Percentiles rank a stretch among this genome's conserved stretches.
Conservation (phyloP, 129 eudicot species). For the Saussurea involucrata region DNA sequence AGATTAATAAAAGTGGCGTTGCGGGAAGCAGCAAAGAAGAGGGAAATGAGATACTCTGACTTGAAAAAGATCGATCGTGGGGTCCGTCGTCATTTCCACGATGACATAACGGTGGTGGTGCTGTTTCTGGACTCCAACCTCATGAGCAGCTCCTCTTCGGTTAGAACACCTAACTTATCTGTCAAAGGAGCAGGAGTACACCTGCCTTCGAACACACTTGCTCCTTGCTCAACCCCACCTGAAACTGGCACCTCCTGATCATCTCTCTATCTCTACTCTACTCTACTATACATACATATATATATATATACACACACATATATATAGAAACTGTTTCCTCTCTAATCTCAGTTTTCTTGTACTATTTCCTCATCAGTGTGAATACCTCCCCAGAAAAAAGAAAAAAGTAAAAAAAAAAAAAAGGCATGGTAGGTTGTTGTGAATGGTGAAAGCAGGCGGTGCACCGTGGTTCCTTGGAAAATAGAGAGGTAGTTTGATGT, state of each 20-base stretch:
- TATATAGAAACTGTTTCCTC: slow-evolving; percentile 17
- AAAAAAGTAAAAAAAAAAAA: slow-evolving; percentile 13
- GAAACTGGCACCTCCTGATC: slow-evolving; percentile 29
- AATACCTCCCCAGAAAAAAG: slow-evolving; percentile 19
- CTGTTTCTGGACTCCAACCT: slow-evolving; percentile 77
- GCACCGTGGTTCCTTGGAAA: slow-evolving; percentile 30
- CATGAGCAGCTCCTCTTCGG: slow-evolving; percentile 43
- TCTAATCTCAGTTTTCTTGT: slow-evolving; percentile 18
- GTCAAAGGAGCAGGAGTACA: slow-evolving; percentile 72
- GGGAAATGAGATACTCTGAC: slow-evolving; percentile 95
- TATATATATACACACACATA: neutral
- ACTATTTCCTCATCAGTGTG: slow-evolving; percentile 27
- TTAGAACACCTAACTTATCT: slow-evolving; percentile 53
- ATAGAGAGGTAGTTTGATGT: slow-evolving; percentile 15
- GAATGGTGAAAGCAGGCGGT: slow-evolving; percentile 15
- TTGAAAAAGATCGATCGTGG: slow-evolving; percentile 89
- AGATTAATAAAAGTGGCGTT: slow-evolving; percentile 77
- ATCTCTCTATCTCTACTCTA: slow-evolving; percentile 7
- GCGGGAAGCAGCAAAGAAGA: slow-evolving; percentile 83
- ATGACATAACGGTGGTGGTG: slow-evolving; percentile 77
- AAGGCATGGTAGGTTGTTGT: slow-evolving; percentile 9
- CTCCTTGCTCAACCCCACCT: slow-evolving; percentile 45
- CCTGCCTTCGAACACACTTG: slow-evolving; percentile 52
- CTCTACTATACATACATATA: neutral
- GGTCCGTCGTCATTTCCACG: slow-evolving; percentile 93